Evolutionary conservation across 768 basidiomycete genomes (phyloP).

Genomic region (Boletus subparvulus): DNA sequence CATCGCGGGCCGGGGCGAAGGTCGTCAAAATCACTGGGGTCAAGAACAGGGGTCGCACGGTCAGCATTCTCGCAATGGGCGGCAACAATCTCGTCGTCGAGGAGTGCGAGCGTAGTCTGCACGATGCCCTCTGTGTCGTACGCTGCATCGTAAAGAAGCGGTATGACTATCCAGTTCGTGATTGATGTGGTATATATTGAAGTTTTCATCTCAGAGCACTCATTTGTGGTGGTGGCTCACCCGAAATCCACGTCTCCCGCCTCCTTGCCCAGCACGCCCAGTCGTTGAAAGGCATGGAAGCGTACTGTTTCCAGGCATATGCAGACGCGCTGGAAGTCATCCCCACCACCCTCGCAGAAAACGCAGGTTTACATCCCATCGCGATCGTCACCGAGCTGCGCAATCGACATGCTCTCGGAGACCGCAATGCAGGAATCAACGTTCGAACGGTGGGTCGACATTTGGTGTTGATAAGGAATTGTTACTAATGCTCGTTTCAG

Average conservation of each 20-base stretch:
- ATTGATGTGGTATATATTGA: not conserved
- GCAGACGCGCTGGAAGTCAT: constrained; percentile 98
- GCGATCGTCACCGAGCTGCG: constrained; percentile 97
- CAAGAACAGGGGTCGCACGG: constrained; percentile 91
- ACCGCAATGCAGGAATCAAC: constrained; percentile 94
- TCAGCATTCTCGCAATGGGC: constrained; percentile 94
- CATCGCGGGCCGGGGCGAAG: constrained; percentile 75
- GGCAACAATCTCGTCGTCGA: constrained; percentile 91
- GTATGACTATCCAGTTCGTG: constrained; percentile 42
- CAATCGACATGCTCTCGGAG: constrained; percentile 94
- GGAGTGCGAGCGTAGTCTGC: constrained; percentile 95
- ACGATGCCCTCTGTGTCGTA: constrained; percentile 98
- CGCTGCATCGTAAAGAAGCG: constrained; percentile 98
- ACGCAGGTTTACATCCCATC: constrained; percentile 97
- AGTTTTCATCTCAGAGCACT: constrained; percentile 57
- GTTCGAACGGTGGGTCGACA: constrained; percentile 77
- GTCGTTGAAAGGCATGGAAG: constrained; percentile 95
- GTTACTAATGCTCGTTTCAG: constrained; percentile 39
- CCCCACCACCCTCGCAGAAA: constrained; percentile 96
- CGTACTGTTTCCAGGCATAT: constrained; percentile 98
- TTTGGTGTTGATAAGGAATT: not conserved
- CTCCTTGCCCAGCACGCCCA: constrained; percentile 88
- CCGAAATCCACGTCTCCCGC: constrained; percentile 96
- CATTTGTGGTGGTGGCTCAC: constrained; percentile 95
- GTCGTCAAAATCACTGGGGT: constrained; percentile 94